Conservation (phyloP, 306 rosid species). For the Prinsepia uniflora region DNA sequence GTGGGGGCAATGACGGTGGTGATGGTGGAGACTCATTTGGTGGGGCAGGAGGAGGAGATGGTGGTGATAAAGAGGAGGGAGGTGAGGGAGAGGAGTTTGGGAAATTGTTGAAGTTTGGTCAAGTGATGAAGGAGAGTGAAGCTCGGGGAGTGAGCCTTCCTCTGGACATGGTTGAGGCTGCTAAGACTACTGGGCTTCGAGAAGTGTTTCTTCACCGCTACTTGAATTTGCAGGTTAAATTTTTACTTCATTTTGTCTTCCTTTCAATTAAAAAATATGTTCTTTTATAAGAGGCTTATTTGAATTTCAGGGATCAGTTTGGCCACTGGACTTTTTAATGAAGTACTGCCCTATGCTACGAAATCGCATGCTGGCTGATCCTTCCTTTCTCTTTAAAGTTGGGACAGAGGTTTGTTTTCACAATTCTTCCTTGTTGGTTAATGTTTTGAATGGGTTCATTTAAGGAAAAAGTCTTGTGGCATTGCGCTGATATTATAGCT, state of each 20-base stretch:
- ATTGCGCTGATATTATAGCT: neutral
- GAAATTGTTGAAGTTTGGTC: conserved; percentile 58
- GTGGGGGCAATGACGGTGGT: conserved; percentile 13
- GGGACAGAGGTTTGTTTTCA: conserved; percentile 73
- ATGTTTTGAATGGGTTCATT: neutral
- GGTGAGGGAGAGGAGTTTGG: conserved; percentile 69
- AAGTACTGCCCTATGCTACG: conserved; percentile 72
- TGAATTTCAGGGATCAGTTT: conserved; percentile 50
- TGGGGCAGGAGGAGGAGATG: conserved; percentile 22
- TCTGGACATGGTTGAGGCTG: conserved; percentile 74
- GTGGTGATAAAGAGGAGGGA: conserved; percentile 20
- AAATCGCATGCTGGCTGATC: conserved; percentile 85
- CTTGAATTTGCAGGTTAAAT: conserved; percentile 60
- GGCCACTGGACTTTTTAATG: conserved; percentile 69
- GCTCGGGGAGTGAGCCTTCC: conserved; percentile 64
- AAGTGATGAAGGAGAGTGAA: conserved; percentile 63
- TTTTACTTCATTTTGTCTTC: neutral
- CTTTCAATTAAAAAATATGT: neutral
- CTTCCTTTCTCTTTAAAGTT: conserved; percentile 88
- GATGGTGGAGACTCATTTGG: conserved; percentile 18
- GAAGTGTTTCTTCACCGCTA: conserved; percentile 66
- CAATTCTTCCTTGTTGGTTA: neutral
- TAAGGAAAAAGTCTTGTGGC: neutral
- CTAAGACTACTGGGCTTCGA: conserved; percentile 58
- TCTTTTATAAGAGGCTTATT: too few relatives aligned